phyloP scores from a whole-genome alignment of 176 grass and related monocot species.

The Triticum timopheevii region DNA sequence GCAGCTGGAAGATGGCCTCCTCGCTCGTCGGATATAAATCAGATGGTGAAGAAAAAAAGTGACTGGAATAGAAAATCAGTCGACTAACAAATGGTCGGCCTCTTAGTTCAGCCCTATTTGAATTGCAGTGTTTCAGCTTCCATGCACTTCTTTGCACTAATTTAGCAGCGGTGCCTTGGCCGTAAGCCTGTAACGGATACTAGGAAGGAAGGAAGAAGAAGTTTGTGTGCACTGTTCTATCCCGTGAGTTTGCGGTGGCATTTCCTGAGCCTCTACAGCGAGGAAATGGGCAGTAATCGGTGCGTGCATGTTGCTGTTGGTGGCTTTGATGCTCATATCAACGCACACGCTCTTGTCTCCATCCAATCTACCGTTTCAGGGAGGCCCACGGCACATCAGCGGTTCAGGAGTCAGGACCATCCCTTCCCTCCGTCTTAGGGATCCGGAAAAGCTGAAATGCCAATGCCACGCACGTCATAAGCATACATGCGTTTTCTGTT shows the following conservation, averaged over 20 bases:
- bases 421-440: slow-evolving; percentile 34
- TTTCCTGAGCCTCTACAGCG: background rate
- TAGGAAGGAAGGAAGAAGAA: background rate
- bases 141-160: too few relatives aligned
- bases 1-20: too few relatives aligned
- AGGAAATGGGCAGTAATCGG: background rate
- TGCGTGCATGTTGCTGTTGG: background rate
- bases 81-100: too few relatives aligned
- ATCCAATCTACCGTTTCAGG: slow-evolving; percentile 27
- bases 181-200: background rate
- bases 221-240: slow-evolving; percentile 23
- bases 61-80: too few relatives aligned
- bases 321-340: background rate
- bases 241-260: slow-evolving; percentile 29
- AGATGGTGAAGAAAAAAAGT: too few relatives aligned
- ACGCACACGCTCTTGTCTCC: slow-evolving; percentile 30
- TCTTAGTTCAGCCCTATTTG: too few relatives aligned
- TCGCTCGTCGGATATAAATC: too few relatives aligned
- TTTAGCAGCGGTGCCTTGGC: slow-evolving; percentile 16
- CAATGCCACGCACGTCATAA: background rate
- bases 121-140: too few relatives aligned
- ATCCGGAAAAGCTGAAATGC: slow-evolving; percentile 38
- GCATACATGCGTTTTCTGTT: background rate
- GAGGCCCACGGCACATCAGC: slow-evolving; percentile 18
- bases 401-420: slow-evolving; percentile 3